A percentile compares a stretch with the other conserved stretches of the same genome.
Evolutionary conservation across 148 eudicot species (phyloP).

Genomic region (Fagopyrum homotropicum): DNA sequence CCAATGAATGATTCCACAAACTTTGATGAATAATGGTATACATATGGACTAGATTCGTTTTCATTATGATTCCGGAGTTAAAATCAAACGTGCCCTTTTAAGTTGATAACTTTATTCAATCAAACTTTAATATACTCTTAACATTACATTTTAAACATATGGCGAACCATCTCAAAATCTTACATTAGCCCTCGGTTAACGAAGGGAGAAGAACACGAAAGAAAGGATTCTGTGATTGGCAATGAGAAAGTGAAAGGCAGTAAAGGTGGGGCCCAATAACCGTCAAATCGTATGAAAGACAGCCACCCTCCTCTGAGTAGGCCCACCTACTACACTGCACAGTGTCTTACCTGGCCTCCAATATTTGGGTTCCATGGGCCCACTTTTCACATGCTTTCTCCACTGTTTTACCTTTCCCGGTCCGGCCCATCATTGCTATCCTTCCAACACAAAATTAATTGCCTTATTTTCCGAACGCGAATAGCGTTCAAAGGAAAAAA

Average conservation of each 20-base stretch:
- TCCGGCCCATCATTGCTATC: neutral
- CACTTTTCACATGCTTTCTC: slow-evolving; percentile 26
- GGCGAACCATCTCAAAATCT: too few species aligned
- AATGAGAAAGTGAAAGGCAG: neutral
- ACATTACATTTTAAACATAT: too few species aligned
- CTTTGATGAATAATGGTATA: too few species aligned
- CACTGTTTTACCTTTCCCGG: neutral
- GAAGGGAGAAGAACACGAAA: neutral
- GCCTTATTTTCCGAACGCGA: too few species aligned
- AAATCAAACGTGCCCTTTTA: too few species aligned
- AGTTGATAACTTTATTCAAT: too few species aligned
- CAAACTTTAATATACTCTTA: too few species aligned
- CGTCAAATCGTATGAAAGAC: slow-evolving; percentile 23
- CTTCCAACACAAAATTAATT: neutral
- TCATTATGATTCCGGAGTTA: too few species aligned
- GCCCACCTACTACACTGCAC: neutral
- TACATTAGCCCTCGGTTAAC: too few species aligned
- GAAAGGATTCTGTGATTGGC: neutral
- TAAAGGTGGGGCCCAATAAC: neutral
- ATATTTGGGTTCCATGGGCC: slow-evolving; percentile 20
- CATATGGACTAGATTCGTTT: too few species aligned
- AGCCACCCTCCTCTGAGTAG: slow-evolving; percentile 32
- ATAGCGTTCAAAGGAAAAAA: too few species aligned
- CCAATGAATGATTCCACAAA: too few species aligned
- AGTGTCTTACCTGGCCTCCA: neutral